Evolutionary conservation across 108 stramenopile species (phyloP).

Genomic region (Parmales sp.): DNA sequence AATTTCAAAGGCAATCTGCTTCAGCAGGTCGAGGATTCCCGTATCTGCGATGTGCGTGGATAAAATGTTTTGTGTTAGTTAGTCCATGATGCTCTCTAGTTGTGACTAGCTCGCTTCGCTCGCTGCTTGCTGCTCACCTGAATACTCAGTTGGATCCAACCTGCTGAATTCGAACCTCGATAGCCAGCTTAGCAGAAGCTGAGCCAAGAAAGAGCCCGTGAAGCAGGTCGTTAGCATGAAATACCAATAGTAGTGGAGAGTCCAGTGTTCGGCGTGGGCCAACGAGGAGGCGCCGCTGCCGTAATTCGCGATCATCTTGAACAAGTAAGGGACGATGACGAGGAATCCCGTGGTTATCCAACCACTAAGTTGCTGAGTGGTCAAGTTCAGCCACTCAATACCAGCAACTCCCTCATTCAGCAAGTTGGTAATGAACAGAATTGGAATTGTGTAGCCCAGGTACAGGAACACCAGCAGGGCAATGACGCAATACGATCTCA

Average conservation of each 20-base stretch:
- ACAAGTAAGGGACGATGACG: slow-evolving; percentile 24
- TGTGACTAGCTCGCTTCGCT: not conserved
- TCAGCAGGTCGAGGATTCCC: slow-evolving; percentile 21
- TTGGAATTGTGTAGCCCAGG: slow-evolving; percentile 65
- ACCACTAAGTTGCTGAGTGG: not conserved
- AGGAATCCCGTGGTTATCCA: not conserved
- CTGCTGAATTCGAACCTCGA: slow-evolving; percentile 26
- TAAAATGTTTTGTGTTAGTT: too few species aligned
- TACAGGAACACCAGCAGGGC: slow-evolving; percentile 46
- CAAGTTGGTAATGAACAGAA: slow-evolving; percentile 26
- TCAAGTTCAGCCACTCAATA: not conserved
- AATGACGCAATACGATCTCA: slow-evolving; percentile 43
- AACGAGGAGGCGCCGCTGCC: slow-evolving; percentile 62
- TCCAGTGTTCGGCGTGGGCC: slow-evolving; percentile 37
- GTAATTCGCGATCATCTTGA: slow-evolving; percentile 75
- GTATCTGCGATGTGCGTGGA: not conserved
- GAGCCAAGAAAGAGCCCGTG: slow-evolving; percentile 51
- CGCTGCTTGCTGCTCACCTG: not conserved
- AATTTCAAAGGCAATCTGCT: slow-evolving; percentile 43
- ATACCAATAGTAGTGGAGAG: slow-evolving; percentile 69
- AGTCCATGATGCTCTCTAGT: too few species aligned
- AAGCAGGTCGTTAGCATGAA: slow-evolving; percentile 49
- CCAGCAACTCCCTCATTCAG: not conserved
- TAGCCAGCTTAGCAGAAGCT: slow-evolving; percentile 44
- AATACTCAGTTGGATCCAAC: not conserved